These are phyloP conservation scores for Chlorella sp. DNA, from an alignment of 139 green algal genomes.

Conservation along the genomic window DNA sequence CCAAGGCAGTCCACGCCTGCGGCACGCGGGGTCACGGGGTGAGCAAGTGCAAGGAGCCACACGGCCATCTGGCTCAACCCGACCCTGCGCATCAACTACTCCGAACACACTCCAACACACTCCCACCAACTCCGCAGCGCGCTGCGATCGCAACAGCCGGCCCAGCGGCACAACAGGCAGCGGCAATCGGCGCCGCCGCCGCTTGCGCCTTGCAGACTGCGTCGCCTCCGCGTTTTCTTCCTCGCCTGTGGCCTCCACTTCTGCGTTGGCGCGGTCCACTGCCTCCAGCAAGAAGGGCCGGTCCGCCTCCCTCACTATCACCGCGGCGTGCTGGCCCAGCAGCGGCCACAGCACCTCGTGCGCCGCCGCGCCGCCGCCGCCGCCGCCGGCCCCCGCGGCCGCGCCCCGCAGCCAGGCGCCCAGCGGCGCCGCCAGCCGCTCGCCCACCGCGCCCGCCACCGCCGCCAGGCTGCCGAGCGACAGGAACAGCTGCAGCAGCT, in stretches of 20 bases:
- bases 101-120: too few relatives aligned
- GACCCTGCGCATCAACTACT: too few relatives aligned
- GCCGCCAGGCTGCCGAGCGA: slow-evolving; percentile 8
- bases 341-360: slow-evolving; percentile 13
- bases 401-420: slow-evolving; percentile 5
- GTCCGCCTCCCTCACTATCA: slow-evolving; percentile 13
- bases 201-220: too few relatives aligned
- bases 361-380: background rate
- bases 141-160: too few relatives aligned
- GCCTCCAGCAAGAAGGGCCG: slow-evolving; percentile 19
- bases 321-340: slow-evolving; percentile 14
- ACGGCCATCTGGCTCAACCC: too few relatives aligned
- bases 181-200: too few relatives aligned
- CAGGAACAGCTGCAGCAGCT: slow-evolving; percentile 31
- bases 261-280: slow-evolving; percentile 6
- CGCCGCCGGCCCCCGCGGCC: background rate
- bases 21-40: background rate
- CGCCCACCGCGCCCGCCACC: background rate
- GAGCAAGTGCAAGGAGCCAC: background rate
- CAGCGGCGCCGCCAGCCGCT: background rate
- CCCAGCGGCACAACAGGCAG: too few relatives aligned
- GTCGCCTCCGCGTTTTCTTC: too few relatives aligned
- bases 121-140: too few relatives aligned
- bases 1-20: slow-evolving; percentile 36
- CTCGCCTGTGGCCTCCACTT: slow-evolving; percentile 20